Base-by-base conservation (phyloP, 2,329 filamentous ascomycete species). In the Incumbomyces lentus region DNA sequence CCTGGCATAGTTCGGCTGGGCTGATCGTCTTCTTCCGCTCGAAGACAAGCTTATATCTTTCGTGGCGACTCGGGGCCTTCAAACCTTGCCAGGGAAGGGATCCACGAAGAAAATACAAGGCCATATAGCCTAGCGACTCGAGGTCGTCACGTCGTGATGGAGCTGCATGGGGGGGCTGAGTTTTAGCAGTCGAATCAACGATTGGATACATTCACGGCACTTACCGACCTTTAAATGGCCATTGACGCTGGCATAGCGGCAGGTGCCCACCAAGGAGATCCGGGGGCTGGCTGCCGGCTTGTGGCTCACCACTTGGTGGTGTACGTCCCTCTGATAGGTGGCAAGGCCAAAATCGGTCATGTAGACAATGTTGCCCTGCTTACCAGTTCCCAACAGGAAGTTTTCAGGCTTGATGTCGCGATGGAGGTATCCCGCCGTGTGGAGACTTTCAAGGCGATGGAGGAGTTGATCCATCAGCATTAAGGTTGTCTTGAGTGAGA, bases 71-170 rank as follows among this genome's bases (percentile, higher is more conserved):
- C 14, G 47, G 44, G 63, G 81, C 80, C 69, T 84, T 84, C 53
- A 85, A 69, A 8, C 80, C 81, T 62, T 84, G 80, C 81, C 81
- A 84, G 32, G 81, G 81, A 46, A 84, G 70, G 6, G 79, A 79
- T 38, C 81, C 81, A n/a, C 80, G 73, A 38, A 84, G 65, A 64
- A 85, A 84, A 65, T 85, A 85, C 73, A 85, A 79, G 64, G 84
- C 83, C 34, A 85, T 81, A 60, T 85, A 81, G 16, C 81, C 81
- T 11, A 85, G 70, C 35, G 49, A 26, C 38, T 55, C 53, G 44
- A 55, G 16, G 33, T 49, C 50, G 30, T 52, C 50, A 12, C 47
- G 47, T 18, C 35, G 50, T n/a, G 50, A 52, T 47, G 47, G 50
- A 18, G 44, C 50, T 51, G 34, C 22, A 48, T 16, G 35, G 42